phyloP scores from a whole-genome alignment of 257 asterid species.

The Salvia miltiorrhiza region DNA sequence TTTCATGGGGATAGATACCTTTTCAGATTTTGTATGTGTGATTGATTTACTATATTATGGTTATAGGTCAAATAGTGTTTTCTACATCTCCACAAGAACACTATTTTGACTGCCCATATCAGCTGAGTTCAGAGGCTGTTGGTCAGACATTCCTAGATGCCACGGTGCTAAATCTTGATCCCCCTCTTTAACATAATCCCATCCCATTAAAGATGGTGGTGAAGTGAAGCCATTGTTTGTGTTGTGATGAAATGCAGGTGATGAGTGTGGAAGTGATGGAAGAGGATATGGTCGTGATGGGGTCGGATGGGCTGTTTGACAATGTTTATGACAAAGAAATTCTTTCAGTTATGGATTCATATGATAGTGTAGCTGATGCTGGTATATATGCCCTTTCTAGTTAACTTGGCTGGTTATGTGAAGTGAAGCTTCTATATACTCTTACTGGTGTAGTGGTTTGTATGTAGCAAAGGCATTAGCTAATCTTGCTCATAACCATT shows the following conservation, averaged over 20 bases:
- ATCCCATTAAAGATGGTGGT: background rate
- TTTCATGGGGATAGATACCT: too few relatives aligned
- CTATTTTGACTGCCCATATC: conserved; percentile 91
- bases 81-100: conserved; percentile 88
- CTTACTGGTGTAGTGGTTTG: conserved; percentile 10
- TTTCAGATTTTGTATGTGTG: background rate
- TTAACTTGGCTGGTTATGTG: background rate
- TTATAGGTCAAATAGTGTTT: conserved; percentile 58
- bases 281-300: conserved; percentile 71
- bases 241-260: conserved; percentile 42
- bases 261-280: conserved; percentile 61
- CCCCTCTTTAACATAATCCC: background rate
- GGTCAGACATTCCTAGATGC: conserved; percentile 89
- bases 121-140: conserved; percentile 78
- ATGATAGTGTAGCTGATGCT: conserved; percentile 41
- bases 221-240: background rate
- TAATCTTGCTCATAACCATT: conserved; percentile 62
- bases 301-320: conserved; percentile 87
- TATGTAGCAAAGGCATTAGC: conserved; percentile 83
- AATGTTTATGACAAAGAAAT: conserved; percentile 67
- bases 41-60: background rate
- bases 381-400: conserved; percentile 46
- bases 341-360: conserved; percentile 37
- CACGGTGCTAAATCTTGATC: conserved; percentile 55
- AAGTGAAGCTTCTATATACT: background rate